phyloP scores from a whole-genome alignment of 2,329 filamentous ascomycete species.

The Cladosporium sp. region DNA sequence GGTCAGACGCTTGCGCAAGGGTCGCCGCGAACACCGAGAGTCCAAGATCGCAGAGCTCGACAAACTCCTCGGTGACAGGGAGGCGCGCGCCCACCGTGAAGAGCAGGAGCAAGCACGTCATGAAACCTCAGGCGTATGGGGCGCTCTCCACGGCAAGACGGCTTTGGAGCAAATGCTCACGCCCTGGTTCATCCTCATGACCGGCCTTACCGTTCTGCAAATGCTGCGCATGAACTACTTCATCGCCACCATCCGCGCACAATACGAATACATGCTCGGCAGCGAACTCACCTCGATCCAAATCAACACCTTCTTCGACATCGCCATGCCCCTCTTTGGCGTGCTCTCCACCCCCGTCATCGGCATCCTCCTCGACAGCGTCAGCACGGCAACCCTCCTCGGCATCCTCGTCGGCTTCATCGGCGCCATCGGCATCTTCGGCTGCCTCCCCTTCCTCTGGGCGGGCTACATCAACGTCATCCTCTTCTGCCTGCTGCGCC shows the following conservation, averaged over 20 bases:
- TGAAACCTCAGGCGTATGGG: conserved; percentile 64
- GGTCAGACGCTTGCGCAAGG: conserved; percentile 50
- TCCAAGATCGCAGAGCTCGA: conserved; percentile 68
- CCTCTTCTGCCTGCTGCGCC: conserved; percentile 78
- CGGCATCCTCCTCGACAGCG: conserved; percentile 70
- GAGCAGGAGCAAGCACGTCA: conserved; percentile 19
- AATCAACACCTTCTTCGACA: conserved; percentile 80
- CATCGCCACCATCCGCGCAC: conserved; percentile 74
- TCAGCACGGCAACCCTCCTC: conserved; percentile 67
- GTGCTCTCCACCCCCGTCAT: conserved; percentile 83
- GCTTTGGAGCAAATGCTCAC: conserved; percentile 68
- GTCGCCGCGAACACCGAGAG: conserved; percentile 56
- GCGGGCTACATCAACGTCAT: conserved; percentile 70
- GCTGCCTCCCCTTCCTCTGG: conserved; percentile 66
- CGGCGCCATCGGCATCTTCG: conserved; percentile 69
- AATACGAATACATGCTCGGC: conserved; percentile 74
- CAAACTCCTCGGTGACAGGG: conserved; percentile 60
- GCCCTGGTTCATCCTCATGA: conserved; percentile 80
- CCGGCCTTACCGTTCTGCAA: conserved; percentile 60
- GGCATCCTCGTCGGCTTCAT: conserved; percentile 64
- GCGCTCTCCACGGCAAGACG: conserved; percentile 69
- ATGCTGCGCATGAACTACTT: conserved; percentile 74
- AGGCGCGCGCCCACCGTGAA: conserved; percentile 61
- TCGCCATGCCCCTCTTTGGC: conserved; percentile 74
- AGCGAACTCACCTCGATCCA: conserved; percentile 56